Percentiles rank a stretch among this genome's conserved stretches.
Conservation (phyloP, 352 stramenopile genomes). For the Thraustotheca clavata region DNA sequence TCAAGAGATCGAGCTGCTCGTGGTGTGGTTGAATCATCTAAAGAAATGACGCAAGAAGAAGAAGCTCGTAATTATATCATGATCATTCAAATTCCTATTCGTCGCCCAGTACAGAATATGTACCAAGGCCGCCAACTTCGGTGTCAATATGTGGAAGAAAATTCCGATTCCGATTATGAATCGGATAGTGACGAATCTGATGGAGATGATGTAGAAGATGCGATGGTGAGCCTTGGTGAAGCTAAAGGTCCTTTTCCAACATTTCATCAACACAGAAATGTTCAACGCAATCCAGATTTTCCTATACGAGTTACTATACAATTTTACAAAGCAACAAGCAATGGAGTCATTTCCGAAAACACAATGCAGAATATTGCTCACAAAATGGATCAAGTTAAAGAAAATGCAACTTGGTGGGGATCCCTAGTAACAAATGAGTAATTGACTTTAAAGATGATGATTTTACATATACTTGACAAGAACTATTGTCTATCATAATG, state of each 20-base stretch:
- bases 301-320: conserved; percentile 18
- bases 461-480: no score
- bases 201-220: neutral
- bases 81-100: conserved; percentile 13
- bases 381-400: conserved; percentile 5
- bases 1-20: neutral
- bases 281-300: neutral
- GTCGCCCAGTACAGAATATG: no score
- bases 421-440: conserved; percentile 6
- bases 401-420: conserved; percentile 8
- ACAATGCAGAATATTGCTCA: neutral
- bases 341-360: conserved; percentile 1
- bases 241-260: conserved; percentile 5
- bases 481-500: no score
- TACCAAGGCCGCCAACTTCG: no score
- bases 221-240: conserved; percentile 9
- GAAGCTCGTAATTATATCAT: conserved; percentile 18
- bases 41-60: conserved; percentile 3
- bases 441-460: no score
- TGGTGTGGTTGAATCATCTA: neutral
- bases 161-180: neutral
- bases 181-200: neutral
- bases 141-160: no score
- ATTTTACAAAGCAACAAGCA: conserved; percentile 21
- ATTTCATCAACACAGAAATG: neutral